These are phyloP conservation scores for Primulina eburnea DNA, from an alignment of 257 asterid genomes.

Conservation along the genomic window DNA sequence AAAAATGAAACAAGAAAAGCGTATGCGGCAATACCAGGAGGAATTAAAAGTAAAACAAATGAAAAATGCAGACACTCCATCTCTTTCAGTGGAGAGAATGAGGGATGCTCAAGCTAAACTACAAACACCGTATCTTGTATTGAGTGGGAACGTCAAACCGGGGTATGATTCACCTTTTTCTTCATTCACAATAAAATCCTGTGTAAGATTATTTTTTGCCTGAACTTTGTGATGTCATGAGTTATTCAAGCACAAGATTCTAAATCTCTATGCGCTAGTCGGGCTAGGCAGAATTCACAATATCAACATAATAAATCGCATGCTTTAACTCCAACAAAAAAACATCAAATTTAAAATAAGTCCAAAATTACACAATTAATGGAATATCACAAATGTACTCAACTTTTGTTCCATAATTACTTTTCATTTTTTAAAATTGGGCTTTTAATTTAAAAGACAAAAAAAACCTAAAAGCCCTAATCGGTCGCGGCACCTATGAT, in stretches of 20 bases:
- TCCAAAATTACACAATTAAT: no score
- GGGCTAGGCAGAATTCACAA: no score
- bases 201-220: conserved; percentile 1
- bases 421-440: no score
- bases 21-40: conserved; percentile 82
- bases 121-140: conserved; percentile 73
- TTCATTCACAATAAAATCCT: conserved; percentile 14
- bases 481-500: no score
- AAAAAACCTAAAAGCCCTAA: no score
- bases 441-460: no score
- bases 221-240: not conserved
- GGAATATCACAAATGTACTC: no score
- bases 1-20: conserved; percentile 89
- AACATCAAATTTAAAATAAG: no score
- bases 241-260: not conserved
- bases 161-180: conserved; percentile 53
- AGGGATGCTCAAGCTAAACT: conserved; percentile 78
- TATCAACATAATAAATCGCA: no score
- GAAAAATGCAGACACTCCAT: conserved; percentile 93
- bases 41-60: conserved; percentile 90
- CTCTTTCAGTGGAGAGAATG: conserved; percentile 86
- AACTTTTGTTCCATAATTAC: no score
- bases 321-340: no score
- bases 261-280: no score
- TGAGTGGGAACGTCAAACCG: conserved; percentile 83